These are phyloP conservation scores for Phytophthora megakarya DNA, from an alignment of 352 stramenopile genomes.

Conservation along the genomic window DNA sequence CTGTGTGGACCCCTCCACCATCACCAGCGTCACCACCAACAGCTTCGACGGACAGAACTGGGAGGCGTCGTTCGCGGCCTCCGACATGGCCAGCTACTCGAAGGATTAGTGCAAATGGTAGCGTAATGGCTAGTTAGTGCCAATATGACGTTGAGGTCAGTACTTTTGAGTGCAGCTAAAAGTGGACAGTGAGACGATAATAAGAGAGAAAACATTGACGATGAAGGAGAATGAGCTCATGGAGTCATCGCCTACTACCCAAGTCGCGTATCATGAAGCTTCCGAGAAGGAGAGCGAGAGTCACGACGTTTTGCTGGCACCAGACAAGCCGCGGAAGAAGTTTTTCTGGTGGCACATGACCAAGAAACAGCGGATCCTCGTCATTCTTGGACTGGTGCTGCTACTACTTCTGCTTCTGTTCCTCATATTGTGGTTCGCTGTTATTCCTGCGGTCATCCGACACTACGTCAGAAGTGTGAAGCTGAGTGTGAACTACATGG, in stretches of 20 bases:
- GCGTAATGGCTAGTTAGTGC: too few species aligned
- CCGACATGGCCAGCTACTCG: constrained; percentile 19
- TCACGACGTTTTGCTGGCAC: constrained; percentile 1
- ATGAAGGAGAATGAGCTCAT: constrained; percentile 13
- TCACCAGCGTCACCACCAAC: constrained; percentile 61
- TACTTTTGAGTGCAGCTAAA: too few species aligned
- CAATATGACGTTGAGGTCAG: too few species aligned
- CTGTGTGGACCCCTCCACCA: constrained; percentile 61
- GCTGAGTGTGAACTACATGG: constrained; percentile 66
- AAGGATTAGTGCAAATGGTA: constrained; percentile 24
- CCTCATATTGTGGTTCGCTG: constrained; percentile 61
- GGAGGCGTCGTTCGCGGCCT: constrained; percentile 39
- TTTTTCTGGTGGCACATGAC: constrained; percentile 62
- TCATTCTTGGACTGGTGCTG: constrained; percentile 46
- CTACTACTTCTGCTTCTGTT: constrained; percentile 43
- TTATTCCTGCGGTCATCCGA: constrained; percentile 61
- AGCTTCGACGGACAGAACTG: constrained; percentile 80
- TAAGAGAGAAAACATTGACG: not conserved
- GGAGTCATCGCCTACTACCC: constrained; percentile 11
- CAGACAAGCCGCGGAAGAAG: constrained; percentile 28
- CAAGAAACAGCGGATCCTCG: constrained; percentile 49
- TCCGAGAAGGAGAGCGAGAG: constrained; percentile 20
- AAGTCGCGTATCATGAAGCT: constrained; percentile 19
- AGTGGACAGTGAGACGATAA: not conserved
- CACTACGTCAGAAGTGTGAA: constrained; percentile 53